phyloP scores from a whole-genome alignment of 2,329 filamentous ascomycete species.

The Fusarium sp. region DNA sequence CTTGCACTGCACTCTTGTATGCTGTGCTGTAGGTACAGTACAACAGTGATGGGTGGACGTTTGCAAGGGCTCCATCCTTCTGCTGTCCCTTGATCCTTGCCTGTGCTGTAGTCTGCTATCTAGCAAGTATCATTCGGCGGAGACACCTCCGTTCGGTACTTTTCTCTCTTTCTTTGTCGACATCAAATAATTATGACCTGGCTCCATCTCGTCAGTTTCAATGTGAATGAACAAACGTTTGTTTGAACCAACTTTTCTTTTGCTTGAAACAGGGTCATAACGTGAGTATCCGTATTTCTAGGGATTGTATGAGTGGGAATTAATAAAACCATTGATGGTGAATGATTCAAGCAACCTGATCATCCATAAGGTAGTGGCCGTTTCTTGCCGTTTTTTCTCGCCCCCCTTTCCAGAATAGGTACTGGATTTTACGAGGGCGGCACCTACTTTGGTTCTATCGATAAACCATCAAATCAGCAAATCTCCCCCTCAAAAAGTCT shows the following conservation, averaged over 20 bases:
- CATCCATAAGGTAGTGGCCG: conserved; percentile 16
- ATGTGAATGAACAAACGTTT: conserved; percentile 10
- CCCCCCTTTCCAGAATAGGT: conserved; percentile 37
- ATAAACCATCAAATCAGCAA: conserved; percentile 35
- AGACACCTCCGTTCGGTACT: conserved; percentile 11
- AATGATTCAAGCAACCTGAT: conserved; percentile 32
- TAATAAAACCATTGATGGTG: background rate
- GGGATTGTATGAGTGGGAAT: background rate
- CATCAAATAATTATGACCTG: background rate
- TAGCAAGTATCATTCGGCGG: conserved; percentile 1
- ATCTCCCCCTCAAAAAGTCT: conserved; percentile 28
- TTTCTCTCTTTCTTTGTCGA: background rate
- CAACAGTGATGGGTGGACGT: background rate
- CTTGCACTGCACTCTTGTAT: conserved; percentile 7
- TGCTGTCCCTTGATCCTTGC: conserved; percentile 30
- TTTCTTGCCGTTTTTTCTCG: conserved; percentile 30
- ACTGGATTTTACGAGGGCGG: conserved; percentile 17
- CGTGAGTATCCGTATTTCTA: background rate
- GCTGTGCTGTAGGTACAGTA: background rate
- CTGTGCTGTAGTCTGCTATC: background rate
- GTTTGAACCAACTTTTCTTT: conserved; percentile 17
- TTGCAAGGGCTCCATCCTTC: conserved; percentile 2
- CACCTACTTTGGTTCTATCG: conserved; percentile 22
- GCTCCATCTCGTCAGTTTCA: conserved; percentile 12
- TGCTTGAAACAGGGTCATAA: background rate